These are phyloP conservation scores for Lonicera japonica DNA, from an alignment of 129 eudicot species.

Conservation along the genomic window DNA sequence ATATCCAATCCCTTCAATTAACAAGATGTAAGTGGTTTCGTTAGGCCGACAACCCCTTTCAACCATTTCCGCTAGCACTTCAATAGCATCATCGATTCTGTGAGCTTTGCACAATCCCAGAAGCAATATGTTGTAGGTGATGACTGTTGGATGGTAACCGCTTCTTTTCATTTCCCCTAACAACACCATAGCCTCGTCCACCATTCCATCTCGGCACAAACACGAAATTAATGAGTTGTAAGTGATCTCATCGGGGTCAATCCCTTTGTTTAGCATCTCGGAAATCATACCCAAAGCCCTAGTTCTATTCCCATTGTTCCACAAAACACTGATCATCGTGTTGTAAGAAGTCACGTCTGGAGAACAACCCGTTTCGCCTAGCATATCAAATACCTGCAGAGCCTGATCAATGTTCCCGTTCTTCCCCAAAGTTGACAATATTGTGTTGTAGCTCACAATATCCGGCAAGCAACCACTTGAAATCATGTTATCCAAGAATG, in stretches of 20 bases:
- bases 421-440: constrained; percentile 60
- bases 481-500: constrained; percentile 58
- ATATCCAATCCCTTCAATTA: constrained; percentile 77
- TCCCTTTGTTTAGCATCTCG: constrained; percentile 50
- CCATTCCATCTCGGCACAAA: constrained; percentile 68
- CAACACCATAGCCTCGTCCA: constrained; percentile 59
- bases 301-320: constrained; percentile 45
- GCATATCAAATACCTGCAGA: constrained; percentile 42
- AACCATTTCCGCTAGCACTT: constrained; percentile 59
- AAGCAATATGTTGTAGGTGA: constrained; percentile 58
- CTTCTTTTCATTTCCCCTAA: constrained; percentile 49
- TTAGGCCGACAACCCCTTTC: constrained; percentile 53
- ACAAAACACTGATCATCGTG: constrained; percentile 67
- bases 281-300: constrained; percentile 43
- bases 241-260: constrained; percentile 62
- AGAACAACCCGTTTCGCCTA: constrained; percentile 50
- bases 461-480: constrained; percentile 57
- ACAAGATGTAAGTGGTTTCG: constrained; percentile 57
- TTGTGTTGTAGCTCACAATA: constrained; percentile 63
- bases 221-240: constrained; percentile 69
- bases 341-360: constrained; percentile 68
- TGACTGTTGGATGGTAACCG: constrained; percentile 39
- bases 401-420: constrained; percentile 56
- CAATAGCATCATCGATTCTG: constrained; percentile 54
- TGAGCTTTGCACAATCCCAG: constrained; percentile 75